Evolutionary conservation across 805 yeast genomes (phyloP), one percentile per base, ranked within the genome.

Genomic region (Metschnikowia cubensis): DNA sequence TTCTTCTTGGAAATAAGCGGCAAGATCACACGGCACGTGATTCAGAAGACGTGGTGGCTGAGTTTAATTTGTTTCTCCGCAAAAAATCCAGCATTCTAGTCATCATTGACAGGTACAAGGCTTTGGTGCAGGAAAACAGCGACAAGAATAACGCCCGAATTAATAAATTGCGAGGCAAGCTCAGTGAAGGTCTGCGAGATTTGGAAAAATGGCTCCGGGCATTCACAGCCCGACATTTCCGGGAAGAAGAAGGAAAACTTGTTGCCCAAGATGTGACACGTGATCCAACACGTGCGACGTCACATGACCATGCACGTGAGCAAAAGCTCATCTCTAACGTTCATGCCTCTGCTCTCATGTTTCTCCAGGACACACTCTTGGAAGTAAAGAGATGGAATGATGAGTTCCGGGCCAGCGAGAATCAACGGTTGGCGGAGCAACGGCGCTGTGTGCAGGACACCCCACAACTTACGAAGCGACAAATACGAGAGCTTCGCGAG

Each of bases 311-410:
- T 11, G 18, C 46, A 20, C 36, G 37, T 34, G 36, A 42, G 7
- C 10, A 22, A 49, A 58, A 60, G 11, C 36, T 74, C 66, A 56
- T 68, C 77, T 65, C 67, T 32, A 80, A 88, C 40, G 77, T 90
- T 13, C 79, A 81, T 59, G 73, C 75, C 31, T 77, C 80, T 22
- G 75, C 85, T 1, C 69, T 84, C 0, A 61, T 73, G 6, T 89
- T 81, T 59, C 71, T 91, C 31, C 95, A 87, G 61, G 81, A 79
- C 11, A 80, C 82, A 49, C 75, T 90, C 68, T 67, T 85, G 8
- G 81, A 82, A 4, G 69, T 88, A 57, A 84, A 87, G 57, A 74
- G 76, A 25, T 60, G 86, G 14, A 89, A 89, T 3, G 70, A 68
- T 35, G 62, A 67, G 2, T 64, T 78, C 46, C 68, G 74, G 51